Evolutionary conservation across 306 rosid genomes (phyloP), one percentile per base, ranked within the genome.

Genomic region (Purshia tridentata): DNA sequence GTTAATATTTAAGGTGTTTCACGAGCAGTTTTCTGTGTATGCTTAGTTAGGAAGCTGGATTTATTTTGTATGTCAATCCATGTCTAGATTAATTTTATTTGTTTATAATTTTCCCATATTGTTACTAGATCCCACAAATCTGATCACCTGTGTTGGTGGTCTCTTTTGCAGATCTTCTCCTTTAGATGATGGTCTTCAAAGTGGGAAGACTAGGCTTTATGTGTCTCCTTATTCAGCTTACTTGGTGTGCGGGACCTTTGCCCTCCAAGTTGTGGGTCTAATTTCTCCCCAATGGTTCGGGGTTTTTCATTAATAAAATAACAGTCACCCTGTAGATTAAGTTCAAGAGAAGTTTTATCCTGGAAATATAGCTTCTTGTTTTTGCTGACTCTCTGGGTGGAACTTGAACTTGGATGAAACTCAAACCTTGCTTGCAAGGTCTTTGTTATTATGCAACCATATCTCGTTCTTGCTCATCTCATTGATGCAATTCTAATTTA

Each of bases 121-220:
- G 19, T 62, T 69, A 50, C 67, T n/a, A 41, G 59, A 54, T 77
- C 22, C 52, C 47, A 46, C 16, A 63, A 13, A 51, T 52, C 77
- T 64, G 72, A 72, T 71, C 68, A 64, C 72, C 74, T 68, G 39
- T 54, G 48, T 73, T 44, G 76, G 66, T 74, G 73, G 50, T 54
- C 65, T 44, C 48, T 53, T 61, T 70, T 68, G 69, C 77, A 73
- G 77, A 45, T 48, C 71, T 47, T 49, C n/a, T 42, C 54, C 74
- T 65, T 55, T 57, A 70, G 53, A 70, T 19, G 74, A 53, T 70
- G 74, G 74, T 54, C 42, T 51, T 69, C 62, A 50, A 53, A 12
- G 18, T 40, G 39, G 53, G 74, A 19, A 70, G 74, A 55, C 11
- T 29, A 55, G 12, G 65, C 44, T 50, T 22, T 19, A 56, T 35